Conservation (phyloP, 2,329 filamentous ascomycete genomes). For the Trematosphaeria pertusa region DNA sequence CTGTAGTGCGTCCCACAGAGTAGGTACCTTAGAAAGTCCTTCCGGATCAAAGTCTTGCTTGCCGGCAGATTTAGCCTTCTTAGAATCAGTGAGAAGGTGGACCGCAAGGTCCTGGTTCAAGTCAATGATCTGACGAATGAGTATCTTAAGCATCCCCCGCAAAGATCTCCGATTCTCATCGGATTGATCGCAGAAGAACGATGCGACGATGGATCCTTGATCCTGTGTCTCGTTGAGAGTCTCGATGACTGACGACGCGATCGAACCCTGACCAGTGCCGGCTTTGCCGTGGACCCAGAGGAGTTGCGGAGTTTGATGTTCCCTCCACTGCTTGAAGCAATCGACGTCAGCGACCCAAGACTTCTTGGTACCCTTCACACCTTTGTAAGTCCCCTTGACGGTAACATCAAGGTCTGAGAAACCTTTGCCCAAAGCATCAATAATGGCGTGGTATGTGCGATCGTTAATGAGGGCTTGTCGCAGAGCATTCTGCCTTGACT, state of each 20-base stretch:
- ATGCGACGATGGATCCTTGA: constrained; percentile 18
- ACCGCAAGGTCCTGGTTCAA: constrained; percentile 24
- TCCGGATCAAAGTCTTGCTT: constrained; percentile 26
- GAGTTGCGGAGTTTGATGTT: constrained; percentile 10
- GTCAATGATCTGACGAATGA: constrained; percentile 28
- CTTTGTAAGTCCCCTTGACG: constrained; percentile 20
- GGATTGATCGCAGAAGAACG: constrained; percentile 31
- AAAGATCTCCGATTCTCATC: constrained; percentile 26
- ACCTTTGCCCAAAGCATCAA: constrained; percentile 25
- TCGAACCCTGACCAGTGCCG: constrained; percentile 25
- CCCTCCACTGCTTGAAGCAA: constrained; percentile 22
- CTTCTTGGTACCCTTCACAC: constrained; percentile 13
- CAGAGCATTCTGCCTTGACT: constrained; percentile 27
- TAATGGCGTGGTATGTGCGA: constrained; percentile 22
- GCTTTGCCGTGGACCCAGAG: constrained; percentile 34
- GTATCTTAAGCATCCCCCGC: constrained; percentile 21
- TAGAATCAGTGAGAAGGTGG: constrained; percentile 28
- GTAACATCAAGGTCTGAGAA: constrained; percentile 24
- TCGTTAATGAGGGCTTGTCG: constrained; percentile 25
- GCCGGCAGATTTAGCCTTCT: constrained; percentile 21
- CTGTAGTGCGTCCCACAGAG: constrained; percentile 28
- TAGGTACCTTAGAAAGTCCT: constrained; percentile 18
- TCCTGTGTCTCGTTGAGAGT: constrained; percentile 10
- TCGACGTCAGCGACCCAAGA: constrained; percentile 22
- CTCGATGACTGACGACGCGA: constrained; percentile 29